phyloP scores from a whole-genome alignment of 1,139 yeast genomes.

The Lodderomyces orthopsilosis region DNA sequence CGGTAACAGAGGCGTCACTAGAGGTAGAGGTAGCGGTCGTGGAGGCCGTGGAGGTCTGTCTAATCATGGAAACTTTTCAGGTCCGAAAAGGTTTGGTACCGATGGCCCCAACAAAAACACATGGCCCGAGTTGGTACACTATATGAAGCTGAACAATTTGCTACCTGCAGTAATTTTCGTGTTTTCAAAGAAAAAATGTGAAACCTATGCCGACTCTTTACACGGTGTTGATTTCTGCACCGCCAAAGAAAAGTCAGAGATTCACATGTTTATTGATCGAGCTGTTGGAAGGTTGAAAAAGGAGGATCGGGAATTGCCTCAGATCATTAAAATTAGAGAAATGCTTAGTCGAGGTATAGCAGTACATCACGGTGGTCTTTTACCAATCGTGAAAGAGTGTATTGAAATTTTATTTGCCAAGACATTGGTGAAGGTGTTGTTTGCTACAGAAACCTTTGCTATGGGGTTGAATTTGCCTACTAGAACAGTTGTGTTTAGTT shows the following conservation, averaged over 20 bases:
- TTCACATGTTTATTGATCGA: slow-evolving; percentile 87
- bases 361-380: slow-evolving; percentile 93
- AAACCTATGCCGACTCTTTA: slow-evolving; percentile 82
- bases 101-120: slow-evolving; percentile 79
- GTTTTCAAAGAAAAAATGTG: slow-evolving; percentile 89
- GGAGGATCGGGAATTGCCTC: slow-evolving; percentile 93
- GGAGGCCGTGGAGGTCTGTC: slow-evolving; percentile 13
- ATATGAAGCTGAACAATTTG: slow-evolving; percentile 60
- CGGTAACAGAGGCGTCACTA: slow-evolving; percentile 20
- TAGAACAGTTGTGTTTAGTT: slow-evolving; percentile 89
- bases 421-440: slow-evolving; percentile 81
- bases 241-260: slow-evolving; percentile 82
- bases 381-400: slow-evolving; percentile 93
- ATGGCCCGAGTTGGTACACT: slow-evolving; percentile 76
- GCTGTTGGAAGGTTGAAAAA: slow-evolving; percentile 84
- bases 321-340: slow-evolving; percentile 77
- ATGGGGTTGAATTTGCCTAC: slow-evolving; percentile 98
- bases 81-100: slow-evolving; percentile 38
- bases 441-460: slow-evolving; percentile 98
- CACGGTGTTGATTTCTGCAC: slow-evolving; percentile 75
- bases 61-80: slow-evolving; percentile 26
- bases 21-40: slow-evolving; percentile 24
- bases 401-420: slow-evolving; percentile 89
- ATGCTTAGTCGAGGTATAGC: slow-evolving; percentile 89
- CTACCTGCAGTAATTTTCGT: slow-evolving; percentile 93